Evolutionary conservation across 805 yeast species (phyloP), one percentile per base, ranked within the genome.

Genomic region (Isabelozyma heimii): DNA sequence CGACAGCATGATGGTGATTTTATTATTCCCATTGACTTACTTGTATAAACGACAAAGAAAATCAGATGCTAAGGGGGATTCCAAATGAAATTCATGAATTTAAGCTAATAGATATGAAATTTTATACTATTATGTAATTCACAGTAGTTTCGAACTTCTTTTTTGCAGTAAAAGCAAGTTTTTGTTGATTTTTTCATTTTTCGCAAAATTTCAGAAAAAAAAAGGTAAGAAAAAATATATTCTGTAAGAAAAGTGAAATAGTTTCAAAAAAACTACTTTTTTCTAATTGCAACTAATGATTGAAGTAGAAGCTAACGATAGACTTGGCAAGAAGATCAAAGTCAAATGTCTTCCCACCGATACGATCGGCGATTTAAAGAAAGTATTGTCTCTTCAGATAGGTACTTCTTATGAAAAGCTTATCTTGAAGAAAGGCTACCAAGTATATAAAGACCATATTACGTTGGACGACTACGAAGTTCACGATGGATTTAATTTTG

Each of bases 401-500:
- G 97, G 97, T 1, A 84, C 90, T 1, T 67, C 84, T 1, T 71
- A 81, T 15, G 87, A 83, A 16, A 83, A 82, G 54, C 56, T 85
- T 48, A 81, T 87, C 0, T 73, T 92, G 53, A 91, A 90, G 65
- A 91, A 89, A 61, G 97, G 97, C 1, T 85, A 90, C 59, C 85
- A 82, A 55, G 81, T 88, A 0, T 83, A 82, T 65, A 94, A 94
- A 62, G 94, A 92, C 60, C 97, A 91, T 63, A 92, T 92, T 47
- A 78, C 91, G 0, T 73, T 92, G 42, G 97, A 87, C n/a, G 99
- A 92, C 66, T 92, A 94, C 62, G 99, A 92, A 65, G 83, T 92
- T 15, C 96, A 91, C 61, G 85, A 91, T 64, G 96, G 96, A 8
- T 85, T 87, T 52, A 89, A 85, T 65, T 67, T 92, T 55, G 99